Base-by-base conservation (phyloP, 164 flowering plant species). In the Pachysandra terminalis region DNA sequence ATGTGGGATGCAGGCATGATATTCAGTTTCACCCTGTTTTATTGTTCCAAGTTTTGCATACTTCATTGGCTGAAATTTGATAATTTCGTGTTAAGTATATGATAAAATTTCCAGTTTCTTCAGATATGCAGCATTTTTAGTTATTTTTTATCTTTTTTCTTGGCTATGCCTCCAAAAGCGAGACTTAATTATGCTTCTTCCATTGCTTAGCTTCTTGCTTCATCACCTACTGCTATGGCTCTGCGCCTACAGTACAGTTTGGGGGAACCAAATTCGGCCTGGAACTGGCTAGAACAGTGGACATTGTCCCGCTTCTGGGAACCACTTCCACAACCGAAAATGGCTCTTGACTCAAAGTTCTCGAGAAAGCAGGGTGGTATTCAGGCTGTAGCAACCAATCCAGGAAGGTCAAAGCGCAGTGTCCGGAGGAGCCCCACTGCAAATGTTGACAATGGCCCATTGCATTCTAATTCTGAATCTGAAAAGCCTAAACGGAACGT, bases 281-380 rank as follows among this genome's bases (percentile, higher is more conserved):
- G 74, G 82, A 79, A 58, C 71, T 93, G 98, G 98, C 83, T 93
- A 60, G 91, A 85, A 58, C 90, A 96, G 62, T 93, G 98, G 98
- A 82, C 93, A 26, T 64, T 63, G 41, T 78, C 83, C 23, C 71
- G 68, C 65, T 84, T 83, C 56, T 84, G 94, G 94, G 81, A 75
- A 65, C 82, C 91, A 21, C 74, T 72, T 71, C 19, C 78, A 28
- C 81, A 59, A 67, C 74, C 83, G 28, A 81, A 75, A 75, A 86
- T 71, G 65, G 69, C 25, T 26, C 19, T 19, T 32, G 74, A 64
- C 37, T 72, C 82, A 15, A 82, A 83, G 74, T 48, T 82, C 37
- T 83, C 75, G 56, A 68, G 63, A 59, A 90, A 85, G 78, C 82
- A 56, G 32, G 74, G 67, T 9, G 60, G 41, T 66, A 19, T 57